Percentiles rank a stretch among this genome's conserved stretches.
Conservation (phyloP, 2,329 filamentous ascomycete genomes). For the Volutella citrinella region DNA sequence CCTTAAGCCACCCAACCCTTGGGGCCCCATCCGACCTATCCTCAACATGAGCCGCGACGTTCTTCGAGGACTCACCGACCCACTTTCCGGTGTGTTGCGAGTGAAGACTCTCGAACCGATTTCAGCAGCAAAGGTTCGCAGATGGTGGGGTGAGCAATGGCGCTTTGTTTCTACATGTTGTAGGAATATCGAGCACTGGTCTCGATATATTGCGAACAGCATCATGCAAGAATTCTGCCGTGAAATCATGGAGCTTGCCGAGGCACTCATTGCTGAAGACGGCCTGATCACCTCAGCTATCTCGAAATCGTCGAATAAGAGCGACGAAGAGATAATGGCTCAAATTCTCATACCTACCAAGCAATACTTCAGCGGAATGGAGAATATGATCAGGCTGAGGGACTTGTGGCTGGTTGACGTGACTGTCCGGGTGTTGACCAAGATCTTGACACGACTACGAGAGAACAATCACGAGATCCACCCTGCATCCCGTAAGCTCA, state of each 20-base stretch:
- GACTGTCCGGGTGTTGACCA: slow-evolving; percentile 77
- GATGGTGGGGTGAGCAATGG: slow-evolving; percentile 87
- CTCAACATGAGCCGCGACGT: slow-evolving; percentile 57
- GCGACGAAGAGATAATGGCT: slow-evolving; percentile 37
- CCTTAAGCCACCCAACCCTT: slow-evolving; percentile 40
- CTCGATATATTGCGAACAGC: slow-evolving; percentile 67
- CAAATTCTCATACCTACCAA: slow-evolving; percentile 38
- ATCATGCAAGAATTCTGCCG: slow-evolving; percentile 91
- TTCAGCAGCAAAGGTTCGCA: slow-evolving; percentile 65
- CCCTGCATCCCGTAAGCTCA: slow-evolving; percentile 54
- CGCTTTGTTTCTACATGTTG: slow-evolving; percentile 77
- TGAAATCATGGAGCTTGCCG: slow-evolving; percentile 91
- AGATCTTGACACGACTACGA: slow-evolving; percentile 78
- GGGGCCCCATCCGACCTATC: slow-evolving; percentile 56
- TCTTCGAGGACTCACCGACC: slow-evolving; percentile 54
- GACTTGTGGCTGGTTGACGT: slow-evolving; percentile 83
- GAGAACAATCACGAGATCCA: slow-evolving; percentile 73
- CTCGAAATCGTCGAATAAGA: slow-evolving; percentile 38
- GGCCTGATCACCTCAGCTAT: slow-evolving; percentile 72
- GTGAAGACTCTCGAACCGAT: slow-evolving; percentile 53
- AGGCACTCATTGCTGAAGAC: slow-evolving; percentile 80
- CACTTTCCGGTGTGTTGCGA: slow-evolving; percentile 53
- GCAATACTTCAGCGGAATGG: slow-evolving; percentile 62
- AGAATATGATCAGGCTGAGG: slow-evolving; percentile 85
- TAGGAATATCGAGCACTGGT: slow-evolving; percentile 80